A percentile compares a stretch with the other conserved stretches of the same genome.
Evolutionary conservation across 2,329 filamentous ascomycete species (phyloP).

Genomic region (Chrysosporium keratinophilum): DNA sequence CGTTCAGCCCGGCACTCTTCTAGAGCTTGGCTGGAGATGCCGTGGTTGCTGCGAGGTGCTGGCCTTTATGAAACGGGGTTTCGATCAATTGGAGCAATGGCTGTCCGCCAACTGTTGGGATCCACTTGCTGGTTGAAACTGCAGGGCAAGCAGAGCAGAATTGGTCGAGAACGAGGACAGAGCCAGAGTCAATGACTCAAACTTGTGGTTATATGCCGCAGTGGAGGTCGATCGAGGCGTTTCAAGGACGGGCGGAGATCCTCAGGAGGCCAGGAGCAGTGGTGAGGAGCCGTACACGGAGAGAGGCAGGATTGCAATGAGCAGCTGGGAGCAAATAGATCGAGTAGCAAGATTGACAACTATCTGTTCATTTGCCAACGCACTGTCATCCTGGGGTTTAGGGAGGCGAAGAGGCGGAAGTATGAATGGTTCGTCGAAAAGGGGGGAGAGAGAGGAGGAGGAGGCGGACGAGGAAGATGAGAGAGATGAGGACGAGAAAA

Average conservation of each 20-base stretch:
- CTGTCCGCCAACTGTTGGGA: conserved; percentile 8
- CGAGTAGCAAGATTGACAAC: conserved; percentile 5
- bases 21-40: background rate
- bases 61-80: conserved; percentile 1
- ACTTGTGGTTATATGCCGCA: too few relatives aligned
- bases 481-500: conserved; percentile 3
- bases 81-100: conserved; percentile 3
- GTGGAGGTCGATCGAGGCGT: too few relatives aligned
- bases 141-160: background rate
- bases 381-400: conserved; percentile 7
- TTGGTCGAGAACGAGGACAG: background rate
- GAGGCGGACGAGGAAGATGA: conserved; percentile 15
- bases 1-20: background rate
- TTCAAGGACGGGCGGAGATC: background rate
- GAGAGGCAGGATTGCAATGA: conserved; percentile 2
- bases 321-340: conserved; percentile 3
- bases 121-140: conserved; percentile 5
- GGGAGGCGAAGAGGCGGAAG: conserved; percentile 7
- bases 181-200: background rate
- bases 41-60: background rate
- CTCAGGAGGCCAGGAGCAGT: background rate
- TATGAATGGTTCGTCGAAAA: conserved; percentile 24
- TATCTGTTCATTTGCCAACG: conserved; percentile 5
- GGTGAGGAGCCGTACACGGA: background rate
- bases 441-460: conserved; percentile 21